Percentiles rank a stretch among this genome's conserved stretches.
phyloP scores from a whole-genome alignment of 2,329 filamentous ascomycete genomes.

The Aspergillus phoenicis region DNA sequence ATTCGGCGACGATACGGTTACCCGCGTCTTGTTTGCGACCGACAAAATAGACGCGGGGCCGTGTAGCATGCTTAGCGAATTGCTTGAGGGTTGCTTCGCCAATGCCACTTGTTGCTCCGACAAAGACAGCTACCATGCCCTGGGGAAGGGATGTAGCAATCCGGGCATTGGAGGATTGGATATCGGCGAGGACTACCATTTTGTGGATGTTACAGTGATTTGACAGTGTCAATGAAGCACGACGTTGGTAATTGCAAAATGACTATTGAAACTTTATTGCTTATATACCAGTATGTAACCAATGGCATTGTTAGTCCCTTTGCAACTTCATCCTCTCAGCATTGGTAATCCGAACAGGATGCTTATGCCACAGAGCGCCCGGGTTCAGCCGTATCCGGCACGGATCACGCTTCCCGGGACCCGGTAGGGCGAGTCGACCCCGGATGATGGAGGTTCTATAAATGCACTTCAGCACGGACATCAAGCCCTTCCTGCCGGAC shows the following conservation, averaged over 20 bases:
- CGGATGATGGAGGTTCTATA: not conserved
- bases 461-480: too few relatives aligned
- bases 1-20: constrained; percentile 48
- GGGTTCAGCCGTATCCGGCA: not conserved
- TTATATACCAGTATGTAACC: too few relatives aligned
- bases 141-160: constrained; percentile 7
- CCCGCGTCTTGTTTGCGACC: constrained; percentile 46
- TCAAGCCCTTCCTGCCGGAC: not conserved
- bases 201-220: not conserved
- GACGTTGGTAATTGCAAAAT: not conserved
- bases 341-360: not conserved
- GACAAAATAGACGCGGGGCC: constrained; percentile 51
- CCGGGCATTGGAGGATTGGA: constrained; percentile 1
- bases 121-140: constrained; percentile 53
- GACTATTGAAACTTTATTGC: too few relatives aligned
- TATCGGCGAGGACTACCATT: constrained; percentile 1
- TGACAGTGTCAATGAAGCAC: not conserved
- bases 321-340: too few relatives aligned
- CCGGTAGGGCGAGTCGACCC: not conserved
- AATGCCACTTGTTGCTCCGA: constrained; percentile 56
- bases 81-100: constrained; percentile 51
- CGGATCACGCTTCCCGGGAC: not conserved
- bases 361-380: not conserved
- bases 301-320: too few relatives aligned
- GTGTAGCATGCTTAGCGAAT: constrained; percentile 44